A percentile compares a stretch with the other conserved stretches of the same genome.
phyloP scores from a whole-genome alignment of 768 basidiomycete species.

The Leucogyrophana mollusca region DNA sequence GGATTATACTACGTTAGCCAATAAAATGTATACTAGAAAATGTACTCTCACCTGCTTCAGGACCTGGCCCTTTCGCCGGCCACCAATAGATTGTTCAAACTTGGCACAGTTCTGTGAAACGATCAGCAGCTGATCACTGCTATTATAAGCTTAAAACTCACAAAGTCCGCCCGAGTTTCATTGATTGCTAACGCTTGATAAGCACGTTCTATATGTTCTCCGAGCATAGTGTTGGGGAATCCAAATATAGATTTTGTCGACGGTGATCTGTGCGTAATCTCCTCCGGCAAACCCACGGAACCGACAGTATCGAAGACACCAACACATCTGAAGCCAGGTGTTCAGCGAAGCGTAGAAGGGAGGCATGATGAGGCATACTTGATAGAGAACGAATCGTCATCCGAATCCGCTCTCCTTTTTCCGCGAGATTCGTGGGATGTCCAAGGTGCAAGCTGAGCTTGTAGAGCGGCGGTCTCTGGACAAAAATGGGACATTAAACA shows the following conservation, averaged over 20 bases:
- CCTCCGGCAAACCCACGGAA: conserved; percentile 67
- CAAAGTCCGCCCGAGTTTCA: conserved; percentile 68
- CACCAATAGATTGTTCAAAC: conserved; percentile 56
- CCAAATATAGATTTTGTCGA: conserved; percentile 57
- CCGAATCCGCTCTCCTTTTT: conserved; percentile 47
- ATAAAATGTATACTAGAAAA: background rate
- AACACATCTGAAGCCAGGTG: conserved; percentile 44
- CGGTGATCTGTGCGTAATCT: conserved; percentile 46
- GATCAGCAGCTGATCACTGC: background rate
- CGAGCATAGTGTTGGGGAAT: conserved; percentile 58
- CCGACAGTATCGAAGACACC: conserved; percentile 84
- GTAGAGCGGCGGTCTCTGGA: conserved; percentile 37
- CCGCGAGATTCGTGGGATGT: conserved; percentile 50
- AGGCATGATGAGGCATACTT: conserved; percentile 58
- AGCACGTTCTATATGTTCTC: conserved; percentile 61
- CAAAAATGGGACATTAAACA: background rate
- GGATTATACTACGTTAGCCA: conserved; percentile 6
- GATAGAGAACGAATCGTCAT: conserved; percentile 51
- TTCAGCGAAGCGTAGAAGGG: too few species aligned
- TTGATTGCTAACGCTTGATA: conserved; percentile 73
- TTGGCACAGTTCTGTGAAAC: conserved; percentile 53
- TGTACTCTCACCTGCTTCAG: conserved; percentile 53
- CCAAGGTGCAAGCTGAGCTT: conserved; percentile 53
- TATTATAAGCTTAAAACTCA: conserved; percentile 29
- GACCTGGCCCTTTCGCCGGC: conserved; percentile 52